These are phyloP conservation scores for Fusarium gaditjirri DNA, from an alignment of 2,329 filamentous ascomycete species.

Conservation along the genomic window DNA sequence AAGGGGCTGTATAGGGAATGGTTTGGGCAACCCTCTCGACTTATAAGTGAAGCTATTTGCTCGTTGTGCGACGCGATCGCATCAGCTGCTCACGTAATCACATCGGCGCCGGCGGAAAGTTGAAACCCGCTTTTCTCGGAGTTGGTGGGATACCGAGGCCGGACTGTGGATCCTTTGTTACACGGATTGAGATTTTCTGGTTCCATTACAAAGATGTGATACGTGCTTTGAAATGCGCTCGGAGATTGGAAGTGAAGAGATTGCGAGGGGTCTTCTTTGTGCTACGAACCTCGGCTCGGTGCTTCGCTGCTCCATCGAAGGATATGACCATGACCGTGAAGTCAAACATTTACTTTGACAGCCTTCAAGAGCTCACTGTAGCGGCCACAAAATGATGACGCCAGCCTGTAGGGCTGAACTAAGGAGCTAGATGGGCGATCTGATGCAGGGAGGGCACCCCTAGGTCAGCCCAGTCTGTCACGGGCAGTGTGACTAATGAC, in stretches of 20 bases:
- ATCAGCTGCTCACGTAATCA: slow-evolving; percentile 35
- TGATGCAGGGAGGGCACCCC: background rate
- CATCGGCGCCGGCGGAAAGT: slow-evolving; percentile 4
- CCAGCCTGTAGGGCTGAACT: slow-evolving; percentile 7
- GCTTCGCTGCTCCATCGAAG: background rate
- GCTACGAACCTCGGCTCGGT: background rate
- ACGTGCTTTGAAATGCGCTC: slow-evolving; percentile 8
- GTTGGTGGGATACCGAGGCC: slow-evolving; percentile 35
- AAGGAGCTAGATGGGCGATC: background rate
- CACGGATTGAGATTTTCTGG: background rate
- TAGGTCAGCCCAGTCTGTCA: background rate
- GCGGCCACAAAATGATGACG: background rate
- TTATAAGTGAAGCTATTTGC: slow-evolving; percentile 19
- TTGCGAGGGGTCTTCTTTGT: background rate
- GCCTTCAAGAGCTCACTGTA: background rate
- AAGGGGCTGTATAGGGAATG: background rate
- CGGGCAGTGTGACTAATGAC: background rate
- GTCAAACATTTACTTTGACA: background rate
- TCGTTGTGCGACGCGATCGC: slow-evolving; percentile 12
- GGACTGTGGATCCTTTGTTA: slow-evolving; percentile 6
- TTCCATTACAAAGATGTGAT: slow-evolving; percentile 4
- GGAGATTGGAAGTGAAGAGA: background rate
- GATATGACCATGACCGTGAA: background rate
- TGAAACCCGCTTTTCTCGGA: slow-evolving; percentile 7
- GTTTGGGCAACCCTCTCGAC: background rate